These are phyloP conservation scores for Macrocystidia cucumis DNA, from an alignment of 1,284 basidiomycete genomes.

Conservation along the genomic window DNA sequence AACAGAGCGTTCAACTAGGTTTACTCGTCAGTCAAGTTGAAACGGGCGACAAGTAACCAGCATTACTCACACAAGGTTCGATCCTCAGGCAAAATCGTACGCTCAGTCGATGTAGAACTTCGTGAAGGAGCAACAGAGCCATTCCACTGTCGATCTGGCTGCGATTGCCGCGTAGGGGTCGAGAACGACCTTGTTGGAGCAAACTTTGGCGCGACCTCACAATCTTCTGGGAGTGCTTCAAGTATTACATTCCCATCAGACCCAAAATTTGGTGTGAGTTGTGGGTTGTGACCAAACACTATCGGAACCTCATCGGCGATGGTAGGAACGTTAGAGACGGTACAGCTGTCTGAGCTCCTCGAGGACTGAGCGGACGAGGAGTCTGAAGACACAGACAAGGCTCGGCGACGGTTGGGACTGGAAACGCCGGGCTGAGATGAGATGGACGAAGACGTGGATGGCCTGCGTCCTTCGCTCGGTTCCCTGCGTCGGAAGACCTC, in stretches of 20 bases:
- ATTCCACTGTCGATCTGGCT: conserved; percentile 12
- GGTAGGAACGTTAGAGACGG: conserved; percentile 17
- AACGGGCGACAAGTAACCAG: neutral
- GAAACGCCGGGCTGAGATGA: neutral
- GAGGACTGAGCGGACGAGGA: conserved; percentile 33
- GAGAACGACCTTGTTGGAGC: conserved; percentile 10
- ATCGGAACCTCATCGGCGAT: conserved; percentile 30
- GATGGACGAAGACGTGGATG: neutral
- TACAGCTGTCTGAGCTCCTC: conserved; percentile 23
- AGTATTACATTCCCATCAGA: conserved; percentile 23
- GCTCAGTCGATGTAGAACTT: conserved; percentile 8
- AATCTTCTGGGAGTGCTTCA: conserved; percentile 44
- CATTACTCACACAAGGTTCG: neutral
- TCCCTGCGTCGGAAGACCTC: no score
- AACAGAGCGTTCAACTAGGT: conserved; percentile 13
- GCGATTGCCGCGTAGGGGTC: conserved; percentile 15
- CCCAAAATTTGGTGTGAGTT: conserved; percentile 13
- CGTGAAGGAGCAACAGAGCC: conserved; percentile 13
- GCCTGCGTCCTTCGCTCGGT: neutral
- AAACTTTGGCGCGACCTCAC: conserved; percentile 23
- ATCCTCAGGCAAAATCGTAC: neutral
- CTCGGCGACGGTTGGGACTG: no score
- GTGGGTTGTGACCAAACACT: conserved; percentile 45
- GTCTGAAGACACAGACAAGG: conserved; percentile 30
- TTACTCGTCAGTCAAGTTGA: conserved; percentile 2